These are phyloP conservation scores for Rosa multiflora DNA, from an alignment of 306 rosid species.

Conservation along the genomic window DNA sequence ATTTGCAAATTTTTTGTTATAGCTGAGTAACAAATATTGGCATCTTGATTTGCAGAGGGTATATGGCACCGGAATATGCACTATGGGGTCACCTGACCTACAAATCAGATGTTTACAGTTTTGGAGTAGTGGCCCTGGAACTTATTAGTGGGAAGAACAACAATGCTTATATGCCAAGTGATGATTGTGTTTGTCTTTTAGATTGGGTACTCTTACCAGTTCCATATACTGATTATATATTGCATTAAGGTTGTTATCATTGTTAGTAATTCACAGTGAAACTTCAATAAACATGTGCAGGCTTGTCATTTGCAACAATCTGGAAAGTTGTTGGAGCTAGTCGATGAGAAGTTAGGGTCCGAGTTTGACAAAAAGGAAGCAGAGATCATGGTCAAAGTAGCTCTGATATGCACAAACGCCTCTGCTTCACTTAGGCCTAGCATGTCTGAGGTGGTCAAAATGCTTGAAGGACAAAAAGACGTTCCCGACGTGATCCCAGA, in stretches of 20 bases:
- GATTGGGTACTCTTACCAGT: constrained; percentile 48
- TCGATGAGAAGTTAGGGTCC: constrained; percentile 55
- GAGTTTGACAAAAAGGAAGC: constrained; percentile 44
- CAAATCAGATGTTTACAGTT: constrained; percentile 81
- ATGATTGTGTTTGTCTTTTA: constrained; percentile 57
- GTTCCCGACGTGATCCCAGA: constrained; percentile 53
- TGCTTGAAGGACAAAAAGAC: constrained; percentile 53
- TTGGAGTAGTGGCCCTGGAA: constrained; percentile 72
- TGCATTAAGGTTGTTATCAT: background rate
- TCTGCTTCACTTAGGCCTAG: constrained; percentile 62
- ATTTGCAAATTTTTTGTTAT: background rate
- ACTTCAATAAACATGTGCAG: constrained; percentile 36
- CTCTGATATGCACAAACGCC: constrained; percentile 59
- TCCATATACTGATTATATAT: background rate
- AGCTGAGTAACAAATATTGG: constrained; percentile 1
- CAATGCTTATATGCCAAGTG: constrained; percentile 46
- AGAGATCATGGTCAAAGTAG: constrained; percentile 53
- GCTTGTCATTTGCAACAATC: constrained; percentile 54
- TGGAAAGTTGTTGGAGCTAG: constrained; percentile 45
- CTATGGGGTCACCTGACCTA: constrained; percentile 62
- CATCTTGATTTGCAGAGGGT: constrained; percentile 50
- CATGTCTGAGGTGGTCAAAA: constrained; percentile 70
- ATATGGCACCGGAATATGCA: constrained; percentile 83
- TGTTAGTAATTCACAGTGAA: background rate
- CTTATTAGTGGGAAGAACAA: constrained; percentile 60